Evolutionary conservation across 2,329 filamentous ascomycete genomes (phyloP).

Genomic region (Neobulgaria alba): DNA sequence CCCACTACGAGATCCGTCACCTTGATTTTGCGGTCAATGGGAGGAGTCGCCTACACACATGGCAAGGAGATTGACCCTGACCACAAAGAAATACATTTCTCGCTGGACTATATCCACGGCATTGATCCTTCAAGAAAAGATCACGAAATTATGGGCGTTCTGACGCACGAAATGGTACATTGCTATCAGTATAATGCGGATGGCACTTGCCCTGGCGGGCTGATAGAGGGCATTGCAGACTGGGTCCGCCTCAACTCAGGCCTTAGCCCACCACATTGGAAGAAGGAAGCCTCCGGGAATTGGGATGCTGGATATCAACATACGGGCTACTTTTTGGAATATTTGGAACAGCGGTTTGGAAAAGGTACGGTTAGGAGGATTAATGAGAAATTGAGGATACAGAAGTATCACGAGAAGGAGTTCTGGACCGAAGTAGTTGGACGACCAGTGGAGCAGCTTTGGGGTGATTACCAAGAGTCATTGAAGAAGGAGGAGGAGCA

Average conservation of each 20-base stretch:
- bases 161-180: conserved; percentile 91
- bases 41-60: conserved; percentile 82
- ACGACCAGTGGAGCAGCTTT: conserved; percentile 57
- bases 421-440: conserved; percentile 67
- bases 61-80: conserved; percentile 70
- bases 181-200: conserved; percentile 76
- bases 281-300: conserved; percentile 40
- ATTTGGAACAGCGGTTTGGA: conserved; percentile 62
- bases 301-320: conserved; percentile 90
- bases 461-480: conserved; percentile 58
- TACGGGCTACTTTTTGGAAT: conserved; percentile 86
- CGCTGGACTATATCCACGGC: conserved; percentile 59
- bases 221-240: conserved; percentile 89
- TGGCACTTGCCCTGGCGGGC: conserved; percentile 57
- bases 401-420: conserved; percentile 52
- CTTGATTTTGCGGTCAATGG: conserved; percentile 68
- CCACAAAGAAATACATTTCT: conserved; percentile 92
- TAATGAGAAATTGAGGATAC: conserved; percentile 58
- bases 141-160: conserved; percentile 69
- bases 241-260: conserved; percentile 74
- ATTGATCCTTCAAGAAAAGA: conserved; percentile 36
- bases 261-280: conserved; percentile 79
- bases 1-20: conserved; percentile 78
- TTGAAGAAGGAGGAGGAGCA: conserved; percentile 19
- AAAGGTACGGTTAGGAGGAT: conserved; percentile 50